Conservation (phyloP, 148 eudicot genomes). For the Fagopyrum tataricum region DNA sequence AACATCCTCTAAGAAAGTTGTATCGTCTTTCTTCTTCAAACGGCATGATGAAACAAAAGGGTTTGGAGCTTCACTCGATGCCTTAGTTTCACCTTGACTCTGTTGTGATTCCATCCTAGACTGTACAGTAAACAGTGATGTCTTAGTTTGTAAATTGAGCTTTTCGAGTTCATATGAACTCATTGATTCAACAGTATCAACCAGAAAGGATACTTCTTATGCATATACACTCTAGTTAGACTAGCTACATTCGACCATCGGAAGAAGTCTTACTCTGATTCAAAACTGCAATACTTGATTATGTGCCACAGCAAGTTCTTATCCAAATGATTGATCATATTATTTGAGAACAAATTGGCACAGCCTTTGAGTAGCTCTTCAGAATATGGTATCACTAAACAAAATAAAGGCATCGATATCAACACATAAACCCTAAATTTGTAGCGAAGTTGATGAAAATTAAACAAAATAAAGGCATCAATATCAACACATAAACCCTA, state of each 20-base stretch:
- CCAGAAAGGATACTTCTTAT: background rate
- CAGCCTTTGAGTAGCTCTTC: no score
- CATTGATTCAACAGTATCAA: background rate
- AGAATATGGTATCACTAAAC: background rate
- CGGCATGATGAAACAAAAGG: constrained; percentile 55
- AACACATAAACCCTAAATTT: no score
- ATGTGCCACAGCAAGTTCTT: background rate
- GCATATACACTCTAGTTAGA: background rate
- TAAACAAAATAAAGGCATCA: background rate
- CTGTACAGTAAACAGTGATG: background rate
- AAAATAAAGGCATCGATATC: background rate
- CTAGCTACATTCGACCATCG: background rate
- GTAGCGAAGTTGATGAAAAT: background rate
- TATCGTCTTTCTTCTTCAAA: constrained; percentile 68
- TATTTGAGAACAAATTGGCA: no score
- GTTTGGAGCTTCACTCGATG: constrained; percentile 30
- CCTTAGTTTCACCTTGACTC: constrained; percentile 23
- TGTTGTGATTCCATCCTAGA: constrained; percentile 30
- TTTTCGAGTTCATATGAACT: background rate
- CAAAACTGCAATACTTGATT: background rate
- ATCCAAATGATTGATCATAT: no score
- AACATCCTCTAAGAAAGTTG: constrained; percentile 69
- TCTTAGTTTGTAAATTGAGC: background rate
- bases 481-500: background rate
- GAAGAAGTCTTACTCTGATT: background rate